These are phyloP conservation scores for Blumeria graminis DNA, from an alignment of 2,329 filamentous ascomycete genomes.

Conservation along the genomic window DNA sequence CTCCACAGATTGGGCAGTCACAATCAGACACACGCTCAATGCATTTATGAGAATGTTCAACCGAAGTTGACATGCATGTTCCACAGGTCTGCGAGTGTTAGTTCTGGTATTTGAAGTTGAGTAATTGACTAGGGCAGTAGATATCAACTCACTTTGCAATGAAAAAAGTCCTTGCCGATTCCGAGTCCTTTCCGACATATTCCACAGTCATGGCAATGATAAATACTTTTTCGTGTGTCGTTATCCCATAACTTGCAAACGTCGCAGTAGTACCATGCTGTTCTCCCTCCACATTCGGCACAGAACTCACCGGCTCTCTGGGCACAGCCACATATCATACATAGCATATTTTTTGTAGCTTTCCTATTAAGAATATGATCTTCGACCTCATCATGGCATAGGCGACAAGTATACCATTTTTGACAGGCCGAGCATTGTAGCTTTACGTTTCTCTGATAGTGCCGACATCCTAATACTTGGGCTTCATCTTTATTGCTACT, in stretches of 20 bases:
- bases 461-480: slow-evolving; percentile 51
- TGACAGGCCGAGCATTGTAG: slow-evolving; percentile 77
- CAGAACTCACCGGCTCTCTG: slow-evolving; percentile 65
- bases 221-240: slow-evolving; percentile 71
- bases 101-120: background rate
- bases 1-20: slow-evolving; percentile 88
- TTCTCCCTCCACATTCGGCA: slow-evolving; percentile 46
- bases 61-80: slow-evolving; percentile 78
- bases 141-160: slow-evolving; percentile 55
- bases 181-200: slow-evolving; percentile 83
- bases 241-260: slow-evolving; percentile 97
- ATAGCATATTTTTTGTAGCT: slow-evolving; percentile 86
- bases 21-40: slow-evolving; percentile 88
- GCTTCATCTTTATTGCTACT: slow-evolving; percentile 8
- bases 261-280: slow-evolving; percentile 77
- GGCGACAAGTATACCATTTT: slow-evolving; percentile 82
- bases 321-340: slow-evolving; percentile 77
- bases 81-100: slow-evolving; percentile 45
- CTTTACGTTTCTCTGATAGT: slow-evolving; percentile 92
- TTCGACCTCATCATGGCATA: slow-evolving; percentile 74
- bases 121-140: background rate
- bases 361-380: slow-evolving; percentile 57
- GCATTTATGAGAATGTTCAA: slow-evolving; percentile 68
- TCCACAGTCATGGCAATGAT: slow-evolving; percentile 88
- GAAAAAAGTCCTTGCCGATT: slow-evolving; percentile 87